Percentiles rank a stretch among this genome's conserved stretches.
Conservation (phyloP, 2,329 filamentous ascomycete genomes). For the Capronia coronata region DNA sequence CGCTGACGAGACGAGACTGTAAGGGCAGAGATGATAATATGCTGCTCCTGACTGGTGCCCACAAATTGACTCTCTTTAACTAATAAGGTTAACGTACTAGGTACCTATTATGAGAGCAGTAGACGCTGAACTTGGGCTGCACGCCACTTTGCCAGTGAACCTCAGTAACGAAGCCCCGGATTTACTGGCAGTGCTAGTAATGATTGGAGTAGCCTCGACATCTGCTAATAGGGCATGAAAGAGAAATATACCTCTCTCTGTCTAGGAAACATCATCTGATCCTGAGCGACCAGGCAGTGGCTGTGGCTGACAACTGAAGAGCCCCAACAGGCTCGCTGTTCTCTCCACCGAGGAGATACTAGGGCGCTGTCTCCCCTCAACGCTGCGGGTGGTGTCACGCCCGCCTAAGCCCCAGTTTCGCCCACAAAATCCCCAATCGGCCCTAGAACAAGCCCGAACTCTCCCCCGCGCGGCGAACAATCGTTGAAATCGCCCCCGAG, state of each 20-base stretch:
- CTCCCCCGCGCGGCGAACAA: not conserved
- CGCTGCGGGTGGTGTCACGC: not conserved
- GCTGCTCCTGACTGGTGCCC: slow-evolving; percentile 22
- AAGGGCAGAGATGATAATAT: slow-evolving; percentile 2
- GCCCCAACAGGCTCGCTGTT: slow-evolving; percentile 4
- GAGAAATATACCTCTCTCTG: not conserved
- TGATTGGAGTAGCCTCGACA: too few relatives aligned
- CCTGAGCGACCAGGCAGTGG: not conserved
- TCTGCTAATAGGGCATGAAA: too few relatives aligned
- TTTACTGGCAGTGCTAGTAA: too few relatives aligned
- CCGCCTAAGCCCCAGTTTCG: not conserved
- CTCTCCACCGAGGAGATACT: slow-evolving; percentile 1
- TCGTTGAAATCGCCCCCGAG: too few relatives aligned
- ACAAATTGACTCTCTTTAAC: slow-evolving; percentile 2
- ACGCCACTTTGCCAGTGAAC: too few relatives aligned
- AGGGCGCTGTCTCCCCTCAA: not conserved
- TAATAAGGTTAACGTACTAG: not conserved
- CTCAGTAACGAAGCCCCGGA: too few relatives aligned
- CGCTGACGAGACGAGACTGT: not conserved
- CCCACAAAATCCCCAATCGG: not conserved
- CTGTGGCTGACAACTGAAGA: not conserved
- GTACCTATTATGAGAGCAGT: too few relatives aligned
- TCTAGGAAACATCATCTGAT: too few relatives aligned
- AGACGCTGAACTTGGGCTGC: too few relatives aligned
- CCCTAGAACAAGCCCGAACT: not conserved